These are phyloP conservation scores for Posidonia oceanica DNA, from an alignment of 116 monocot genomes.

Conservation along the genomic window DNA sequence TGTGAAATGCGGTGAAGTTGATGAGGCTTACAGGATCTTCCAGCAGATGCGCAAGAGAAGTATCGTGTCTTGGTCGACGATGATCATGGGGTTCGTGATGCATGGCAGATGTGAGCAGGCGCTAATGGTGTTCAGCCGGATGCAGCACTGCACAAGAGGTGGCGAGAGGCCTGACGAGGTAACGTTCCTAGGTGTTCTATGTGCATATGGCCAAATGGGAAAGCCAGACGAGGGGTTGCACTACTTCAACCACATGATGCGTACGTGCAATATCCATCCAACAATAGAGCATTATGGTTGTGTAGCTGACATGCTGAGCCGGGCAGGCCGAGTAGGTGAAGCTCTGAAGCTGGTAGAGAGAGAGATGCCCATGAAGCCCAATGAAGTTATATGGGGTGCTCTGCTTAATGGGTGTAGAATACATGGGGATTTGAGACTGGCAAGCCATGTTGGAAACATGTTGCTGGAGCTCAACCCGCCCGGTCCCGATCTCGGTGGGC, in stretches of 20 bases:
- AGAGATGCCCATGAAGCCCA: slow-evolving; percentile 43
- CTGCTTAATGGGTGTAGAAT: slow-evolving; percentile 44
- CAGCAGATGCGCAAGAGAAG: slow-evolving; percentile 14
- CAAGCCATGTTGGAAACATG: slow-evolving; percentile 19
- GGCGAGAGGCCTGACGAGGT: slow-evolving; percentile 18
- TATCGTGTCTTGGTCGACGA: slow-evolving; percentile 25
- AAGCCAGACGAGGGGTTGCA: slow-evolving; percentile 15
- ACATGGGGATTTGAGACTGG: slow-evolving; percentile 26
- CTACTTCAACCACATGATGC: slow-evolving; percentile 17
- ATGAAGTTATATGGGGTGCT: slow-evolving; percentile 46
- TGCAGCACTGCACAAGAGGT: slow-evolving; percentile 1
- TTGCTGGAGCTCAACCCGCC: slow-evolving; percentile 30
- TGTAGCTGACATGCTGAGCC: slow-evolving; percentile 28
- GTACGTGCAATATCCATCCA: slow-evolving; percentile 10
- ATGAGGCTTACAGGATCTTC: slow-evolving; percentile 21
- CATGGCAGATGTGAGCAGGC: slow-evolving; percentile 15
- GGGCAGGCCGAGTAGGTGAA: slow-evolving; percentile 10
- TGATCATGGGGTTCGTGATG: slow-evolving; percentile 31
- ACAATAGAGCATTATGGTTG: slow-evolving; percentile 33
- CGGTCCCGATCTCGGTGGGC: slow-evolving; percentile 22
- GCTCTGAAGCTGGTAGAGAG: slow-evolving; percentile 16
- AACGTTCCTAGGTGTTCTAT: slow-evolving; percentile 24
- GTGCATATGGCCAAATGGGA: slow-evolving; percentile 19
- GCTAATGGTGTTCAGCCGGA: slow-evolving; percentile 14
- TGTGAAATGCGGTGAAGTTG: slow-evolving; percentile 21